Evolutionary conservation across 1,139 yeast genomes (phyloP).

Genomic region (Hyphopichia khmerensis): DNA sequence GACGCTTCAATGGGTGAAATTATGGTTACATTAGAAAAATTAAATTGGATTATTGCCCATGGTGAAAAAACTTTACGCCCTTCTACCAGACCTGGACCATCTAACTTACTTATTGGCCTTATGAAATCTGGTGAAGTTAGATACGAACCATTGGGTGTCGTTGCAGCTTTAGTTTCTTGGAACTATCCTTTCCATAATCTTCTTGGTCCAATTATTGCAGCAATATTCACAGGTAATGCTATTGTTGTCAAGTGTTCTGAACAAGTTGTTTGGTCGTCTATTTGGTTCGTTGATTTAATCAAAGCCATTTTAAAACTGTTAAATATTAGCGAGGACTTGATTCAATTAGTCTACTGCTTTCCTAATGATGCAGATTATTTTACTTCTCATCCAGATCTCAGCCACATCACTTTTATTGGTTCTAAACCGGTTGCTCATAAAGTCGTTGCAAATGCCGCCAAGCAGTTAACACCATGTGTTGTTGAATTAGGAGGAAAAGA

Average conservation of each 20-base stretch:
- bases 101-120: slow-evolving; percentile 60
- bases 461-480: slow-evolving; percentile 84
- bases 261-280: slow-evolving; percentile 92
- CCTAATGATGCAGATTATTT: slow-evolving; percentile 85
- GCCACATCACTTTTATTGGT: slow-evolving; percentile 92
- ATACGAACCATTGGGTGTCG: slow-evolving; percentile 89
- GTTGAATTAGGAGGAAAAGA: slow-evolving; percentile 97
- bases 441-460: slow-evolving; percentile 79
- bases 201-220: slow-evolving; percentile 88
- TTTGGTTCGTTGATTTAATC: slow-evolving; percentile 68
- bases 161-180: slow-evolving; percentile 92
- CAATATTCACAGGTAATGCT: slow-evolving; percentile 87
- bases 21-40: slow-evolving; percentile 87
- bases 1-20: slow-evolving; percentile 97
- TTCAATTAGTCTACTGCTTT: slow-evolving; percentile 76
- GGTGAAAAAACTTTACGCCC: slow-evolving; percentile 74
- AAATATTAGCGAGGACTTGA: slow-evolving; percentile 75
- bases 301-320: slow-evolving; percentile 69
- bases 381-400: slow-evolving; percentile 76
- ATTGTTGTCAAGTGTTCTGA: slow-evolving; percentile 92
- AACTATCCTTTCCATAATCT: slow-evolving; percentile 93
- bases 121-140: slow-evolving; percentile 93
- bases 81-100: slow-evolving; percentile 82
- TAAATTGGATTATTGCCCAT: slow-evolving; percentile 83
- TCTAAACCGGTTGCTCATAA: slow-evolving; percentile 91